Percentiles rank a stretch among this genome's conserved stretches.
Conservation (phyloP, 73 alveolate genomes). For the Effrenium voratum region DNA sequence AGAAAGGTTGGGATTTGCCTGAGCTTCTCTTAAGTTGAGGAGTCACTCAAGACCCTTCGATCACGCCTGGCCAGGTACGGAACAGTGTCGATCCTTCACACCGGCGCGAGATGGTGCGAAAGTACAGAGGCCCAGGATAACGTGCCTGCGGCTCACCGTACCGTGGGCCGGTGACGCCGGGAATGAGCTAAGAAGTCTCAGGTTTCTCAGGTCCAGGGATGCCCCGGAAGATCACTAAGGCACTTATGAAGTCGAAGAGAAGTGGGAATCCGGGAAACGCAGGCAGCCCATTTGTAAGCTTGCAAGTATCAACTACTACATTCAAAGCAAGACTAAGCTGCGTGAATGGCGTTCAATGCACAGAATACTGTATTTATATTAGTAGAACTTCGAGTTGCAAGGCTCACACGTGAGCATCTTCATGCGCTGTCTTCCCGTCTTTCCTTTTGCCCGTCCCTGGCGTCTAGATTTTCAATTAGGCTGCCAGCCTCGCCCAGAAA, state of each 20-base stretch:
- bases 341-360: too few species aligned
- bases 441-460: too few species aligned
- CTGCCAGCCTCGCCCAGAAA: too few species aligned
- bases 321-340: too few species aligned
- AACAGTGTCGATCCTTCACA: conserved; percentile 77
- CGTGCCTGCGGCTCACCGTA: neutral
- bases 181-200: neutral
- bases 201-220: neutral
- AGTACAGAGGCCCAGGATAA: conserved; percentile 93
- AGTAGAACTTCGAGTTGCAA: too few species aligned
- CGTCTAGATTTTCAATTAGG: too few species aligned
- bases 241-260: neutral
- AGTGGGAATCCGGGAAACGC: too few species aligned
- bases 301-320: too few species aligned
- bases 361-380: too few species aligned
- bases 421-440: too few species aligned
- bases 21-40: neutral
- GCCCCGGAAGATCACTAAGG: neutral
- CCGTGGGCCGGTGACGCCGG: neutral
- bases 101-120: conserved; percentile 92
- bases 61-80: neutral
- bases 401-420: too few species aligned
- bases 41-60: neutral
- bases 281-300: too few species aligned
- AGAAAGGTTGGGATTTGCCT: neutral